Base-by-base conservation (phyloP, 768 basidiomycete species). In the Exsudoporus frostii region DNA sequence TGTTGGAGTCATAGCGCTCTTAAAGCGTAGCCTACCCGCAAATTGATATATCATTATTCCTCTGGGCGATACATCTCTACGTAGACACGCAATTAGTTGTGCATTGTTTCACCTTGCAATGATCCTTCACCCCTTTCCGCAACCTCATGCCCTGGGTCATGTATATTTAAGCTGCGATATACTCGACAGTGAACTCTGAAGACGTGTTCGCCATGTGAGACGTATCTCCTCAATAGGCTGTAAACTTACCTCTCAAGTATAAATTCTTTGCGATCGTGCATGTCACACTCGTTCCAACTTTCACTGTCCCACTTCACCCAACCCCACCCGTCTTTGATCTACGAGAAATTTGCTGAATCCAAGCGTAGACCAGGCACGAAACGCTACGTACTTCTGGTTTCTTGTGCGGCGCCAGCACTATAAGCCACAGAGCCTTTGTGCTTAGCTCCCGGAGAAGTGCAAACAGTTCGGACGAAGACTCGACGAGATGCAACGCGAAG, bases 331-430 rank as follows among this genome's bases (percentile, higher is more conserved):
- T 77, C 74, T 70, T 84, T 85, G 57, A 86, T 80, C 84, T 85
- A 37, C 9, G 37, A 42, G 37, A 17, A 47, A 30, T 8, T 17
- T 29, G 13, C 25, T 49, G 45, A 48, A 19, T 30, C 37, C 10
- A 10, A 10, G n/a, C 9, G 15, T 8, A 15, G 34, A 32, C 37
- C 3, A 32, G 17, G 13, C 36, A 33, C 47, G n/a, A 52, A 33
- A 10, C n/a, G 15, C 17, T 7, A 51, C 63, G 37, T 57, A 86
- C 86, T 69, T 86, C 85, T 19, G 88, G 88, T 58, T 82, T 86
- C 69, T 90, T 90, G 67, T 89, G 87, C 20, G 87, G 86, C 2
- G 85, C 85, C 32, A 88, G 70, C 6, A 90, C 76, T 32, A 87
- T 76, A 9, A 91, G 73, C 85, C 86, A 90, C 30, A 69, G 69